Base-by-base conservation (phyloP, 352 stramenopile species). In the Phytopythium kandeliae region DNA sequence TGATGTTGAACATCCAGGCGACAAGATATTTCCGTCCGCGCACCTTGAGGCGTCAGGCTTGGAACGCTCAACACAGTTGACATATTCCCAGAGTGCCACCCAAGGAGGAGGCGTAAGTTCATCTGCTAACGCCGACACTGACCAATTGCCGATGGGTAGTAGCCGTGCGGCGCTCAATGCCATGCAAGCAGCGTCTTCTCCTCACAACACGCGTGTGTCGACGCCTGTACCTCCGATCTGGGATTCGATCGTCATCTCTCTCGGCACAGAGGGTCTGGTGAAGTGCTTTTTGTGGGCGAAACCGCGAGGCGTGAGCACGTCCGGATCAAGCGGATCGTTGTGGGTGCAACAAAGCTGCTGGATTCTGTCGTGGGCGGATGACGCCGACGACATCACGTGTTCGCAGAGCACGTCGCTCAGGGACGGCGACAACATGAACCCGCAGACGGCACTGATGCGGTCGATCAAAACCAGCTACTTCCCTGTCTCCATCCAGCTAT, bases 221-320 rank as follows among this genome's bases (percentile, higher is more conserved):
- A 25, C 65, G 15, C 47, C 57, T 7, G 16, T 46, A 2, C 33
- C 48, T 16, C 65, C 67, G 31, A 37, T 67, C 9, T 92, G 80
- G 80, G 78, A 92, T 54, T 80, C 78, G 24, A 44, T 92, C 8
- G 71, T 94, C 19, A 62, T 94, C 21, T 91, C 78, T 3, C 59
- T 94, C 0, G 83, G 83, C 16, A 71, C 76, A 2, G 74, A 94
- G 63, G 83, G 83, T 26, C 59, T 94, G 1, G 58, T 86, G 3
- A 92, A 89, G 55, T 90, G 79, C 31, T 94, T 89, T 49, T 45
- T 90, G 26, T 94, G 83, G 80, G 74, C 74, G 9, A 81, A 92
- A 40, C 83, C 83, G 11, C 67, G 77, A 4, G 70, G 68, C n/a
- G 31, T 62, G 50, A 46, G 62, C 52, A 19, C 64, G 28, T 61